These are phyloP conservation scores for Arthrobotrys entomopaga DNA, from an alignment of 2,329 filamentous ascomycete species.

Conservation along the genomic window DNA sequence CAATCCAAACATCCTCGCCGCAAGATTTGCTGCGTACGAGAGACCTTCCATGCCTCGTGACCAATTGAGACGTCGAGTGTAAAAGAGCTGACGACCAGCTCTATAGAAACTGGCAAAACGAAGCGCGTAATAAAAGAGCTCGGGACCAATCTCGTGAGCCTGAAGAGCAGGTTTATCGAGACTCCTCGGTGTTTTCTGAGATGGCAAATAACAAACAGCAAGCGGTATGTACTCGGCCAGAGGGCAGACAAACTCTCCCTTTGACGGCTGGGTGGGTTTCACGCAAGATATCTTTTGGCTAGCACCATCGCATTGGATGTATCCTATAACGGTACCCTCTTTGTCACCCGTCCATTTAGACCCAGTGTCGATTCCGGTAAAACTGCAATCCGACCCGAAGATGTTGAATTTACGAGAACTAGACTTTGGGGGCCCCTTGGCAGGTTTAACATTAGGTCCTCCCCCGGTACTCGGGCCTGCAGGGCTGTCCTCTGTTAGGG, in stretches of 20 bases:
- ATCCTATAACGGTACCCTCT: background rate
- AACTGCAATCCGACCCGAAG: too few relatives aligned
- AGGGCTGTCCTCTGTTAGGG: too few relatives aligned
- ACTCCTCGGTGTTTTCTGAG: background rate
- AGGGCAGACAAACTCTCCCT: background rate
- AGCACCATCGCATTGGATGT: constrained; percentile 5
- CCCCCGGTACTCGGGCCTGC: too few relatives aligned
- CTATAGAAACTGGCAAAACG: constrained; percentile 18
- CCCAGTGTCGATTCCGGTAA: too few relatives aligned
- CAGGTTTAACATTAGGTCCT: background rate
- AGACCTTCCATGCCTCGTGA: constrained; percentile 20
- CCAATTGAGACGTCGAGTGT: constrained; percentile 24
- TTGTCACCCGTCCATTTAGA: background rate
- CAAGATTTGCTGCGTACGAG: constrained; percentile 12
- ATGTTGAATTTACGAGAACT: background rate
- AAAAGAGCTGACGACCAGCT: constrained; percentile 31
- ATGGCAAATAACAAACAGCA: constrained; percentile 28
- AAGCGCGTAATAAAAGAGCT: background rate
- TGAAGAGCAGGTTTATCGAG: background rate
- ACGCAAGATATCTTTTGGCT: constrained; percentile 9
- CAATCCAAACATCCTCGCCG: too few relatives aligned
- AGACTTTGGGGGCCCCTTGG: constrained; percentile 3
- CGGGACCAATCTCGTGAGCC: background rate
- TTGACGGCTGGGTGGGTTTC: constrained; percentile 8
- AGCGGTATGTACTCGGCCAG: constrained; percentile 15